phyloP scores from a whole-genome alignment of 1,139 yeast species.

The Debaryomyces singareniensis region DNA sequence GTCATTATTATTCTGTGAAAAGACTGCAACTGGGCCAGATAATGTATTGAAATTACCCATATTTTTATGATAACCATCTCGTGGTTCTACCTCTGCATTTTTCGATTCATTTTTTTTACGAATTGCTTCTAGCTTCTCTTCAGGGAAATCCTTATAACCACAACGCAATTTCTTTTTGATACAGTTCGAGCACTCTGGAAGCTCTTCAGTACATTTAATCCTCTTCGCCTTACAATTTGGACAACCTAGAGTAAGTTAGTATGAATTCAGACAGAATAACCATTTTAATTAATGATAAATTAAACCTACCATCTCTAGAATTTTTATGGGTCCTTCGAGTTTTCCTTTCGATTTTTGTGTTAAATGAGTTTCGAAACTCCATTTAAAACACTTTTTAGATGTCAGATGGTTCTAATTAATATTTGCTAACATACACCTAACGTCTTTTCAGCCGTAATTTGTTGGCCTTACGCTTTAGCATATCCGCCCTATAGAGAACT shows the following conservation, averaged over 20 bases:
- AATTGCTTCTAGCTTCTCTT: conserved; percentile 28
- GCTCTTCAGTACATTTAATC: conserved; percentile 40
- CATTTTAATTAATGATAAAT: not conserved
- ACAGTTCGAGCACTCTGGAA: conserved; percentile 38
- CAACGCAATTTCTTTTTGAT: conserved; percentile 32
- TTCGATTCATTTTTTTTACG: conserved; percentile 27
- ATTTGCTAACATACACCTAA: too few species aligned
- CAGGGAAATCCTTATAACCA: conserved; percentile 38
- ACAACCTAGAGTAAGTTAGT: conserved; percentile 18
- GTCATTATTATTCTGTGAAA: too few species aligned
- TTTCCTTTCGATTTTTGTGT: conserved; percentile 19
- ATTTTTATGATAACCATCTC: too few species aligned
- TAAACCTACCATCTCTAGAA: conserved; percentile 32
- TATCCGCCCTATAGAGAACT: too few species aligned
- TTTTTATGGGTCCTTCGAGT: conserved; percentile 41
- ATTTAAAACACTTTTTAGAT: too few species aligned
- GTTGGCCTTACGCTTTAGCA: too few species aligned
- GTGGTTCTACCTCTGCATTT: too few species aligned
- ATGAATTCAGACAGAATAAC: conserved; percentile 4
- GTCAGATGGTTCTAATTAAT: too few species aligned
- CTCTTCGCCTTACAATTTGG: conserved; percentile 41
- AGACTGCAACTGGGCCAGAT: too few species aligned
- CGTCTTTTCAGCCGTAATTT: too few species aligned
- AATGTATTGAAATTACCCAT: too few species aligned
- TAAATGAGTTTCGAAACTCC: too few species aligned